These are phyloP conservation scores for Lentithecium fluviatile DNA, from an alignment of 495 filamentous ascomycete genomes.

Conservation along the genomic window DNA sequence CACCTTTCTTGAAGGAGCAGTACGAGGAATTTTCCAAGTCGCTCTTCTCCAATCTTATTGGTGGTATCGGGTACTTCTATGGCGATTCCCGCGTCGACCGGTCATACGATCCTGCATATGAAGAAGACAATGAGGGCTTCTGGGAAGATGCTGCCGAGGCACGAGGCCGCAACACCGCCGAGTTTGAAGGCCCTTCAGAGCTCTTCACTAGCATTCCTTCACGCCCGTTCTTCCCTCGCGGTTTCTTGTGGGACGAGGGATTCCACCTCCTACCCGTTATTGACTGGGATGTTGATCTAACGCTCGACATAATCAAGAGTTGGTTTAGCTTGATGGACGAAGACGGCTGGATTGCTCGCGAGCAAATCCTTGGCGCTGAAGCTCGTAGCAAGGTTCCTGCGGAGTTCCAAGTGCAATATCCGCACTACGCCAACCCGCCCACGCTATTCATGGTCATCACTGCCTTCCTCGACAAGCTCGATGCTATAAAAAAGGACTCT, in stretches of 20 bases:
- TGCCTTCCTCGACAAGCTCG: conserved; percentile 72
- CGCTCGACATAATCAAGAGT: conserved; percentile 85
- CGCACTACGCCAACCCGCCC: conserved; percentile 97
- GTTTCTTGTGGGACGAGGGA: conserved; percentile 97
- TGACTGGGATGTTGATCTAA: conserved; percentile 90
- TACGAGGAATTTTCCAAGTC: conserved; percentile 80
- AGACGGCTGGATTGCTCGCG: conserved; percentile 95
- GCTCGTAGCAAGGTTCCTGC: conserved; percentile 90
- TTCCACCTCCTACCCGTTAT: conserved; percentile 91
- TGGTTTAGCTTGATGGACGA: conserved; percentile 97
- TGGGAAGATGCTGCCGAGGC: conserved; percentile 88
- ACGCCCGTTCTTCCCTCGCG: conserved; percentile 90
- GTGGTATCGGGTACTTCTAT: conserved; percentile 94
- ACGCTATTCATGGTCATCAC: conserved; percentile 90
- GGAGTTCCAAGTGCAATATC: conserved; percentile 97
- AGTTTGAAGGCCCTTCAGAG: conserved; percentile 78
- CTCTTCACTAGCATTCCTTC: conserved; percentile 93
- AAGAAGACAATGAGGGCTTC: conserved; percentile 95
- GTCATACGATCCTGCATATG: conserved; percentile 85
- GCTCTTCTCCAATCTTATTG: conserved; percentile 91
- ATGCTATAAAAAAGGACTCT: conserved; percentile 14
- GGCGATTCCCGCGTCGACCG: conserved; percentile 84
- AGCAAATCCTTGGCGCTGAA: conserved; percentile 93
- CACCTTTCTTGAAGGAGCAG: conserved; percentile 70
- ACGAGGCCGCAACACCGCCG: conserved; percentile 60